phyloP scores from a whole-genome alignment of 2,329 filamentous ascomycete species.

The Clonostachys solani region DNA sequence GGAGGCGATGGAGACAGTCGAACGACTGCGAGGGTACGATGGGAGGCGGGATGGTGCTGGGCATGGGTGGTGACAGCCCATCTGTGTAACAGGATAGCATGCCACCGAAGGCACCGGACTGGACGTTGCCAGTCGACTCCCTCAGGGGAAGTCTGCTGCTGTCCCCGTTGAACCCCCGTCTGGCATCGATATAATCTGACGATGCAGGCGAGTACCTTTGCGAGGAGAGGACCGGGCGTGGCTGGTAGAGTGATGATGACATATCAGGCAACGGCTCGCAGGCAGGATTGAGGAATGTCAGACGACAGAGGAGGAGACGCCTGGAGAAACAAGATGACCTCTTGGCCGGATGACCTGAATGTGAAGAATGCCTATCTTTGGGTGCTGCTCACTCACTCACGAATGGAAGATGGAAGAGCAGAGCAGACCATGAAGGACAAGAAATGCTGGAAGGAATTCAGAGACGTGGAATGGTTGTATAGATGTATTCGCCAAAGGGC shows the following conservation, averaged over 20 bases:
- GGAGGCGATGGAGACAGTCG: conserved; percentile 31
- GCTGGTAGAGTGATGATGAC: conserved; percentile 32
- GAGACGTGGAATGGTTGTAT: conserved; percentile 34
- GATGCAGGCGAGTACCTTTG: conserved; percentile 43
- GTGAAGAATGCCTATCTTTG: background rate
- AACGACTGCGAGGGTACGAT: conserved; percentile 45
- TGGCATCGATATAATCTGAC: conserved; percentile 38
- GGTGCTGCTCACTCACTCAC: background rate
- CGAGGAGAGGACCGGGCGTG: conserved; percentile 42
- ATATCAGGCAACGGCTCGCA: conserved; percentile 11
- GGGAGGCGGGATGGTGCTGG: conserved; percentile 30
- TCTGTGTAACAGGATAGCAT: conserved; percentile 34
- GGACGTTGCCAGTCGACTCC: conserved; percentile 48
- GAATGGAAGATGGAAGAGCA: conserved; percentile 14
- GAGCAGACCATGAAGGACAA: conserved; percentile 2
- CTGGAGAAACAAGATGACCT: background rate
- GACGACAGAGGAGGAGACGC: too few species aligned
- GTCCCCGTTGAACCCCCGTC: conserved; percentile 28
- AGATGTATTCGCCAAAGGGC: conserved; percentile 29
- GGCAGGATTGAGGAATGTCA: too few species aligned
- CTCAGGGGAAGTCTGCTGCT: conserved; percentile 34
- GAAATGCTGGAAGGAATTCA: conserved; percentile 40
- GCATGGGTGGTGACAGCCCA: too few species aligned
- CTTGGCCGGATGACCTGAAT: background rate
- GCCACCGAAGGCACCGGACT: conserved; percentile 29